Conservation (phyloP, 2,329 filamentous ascomycete species). For the Clonostachys rosea region DNA sequence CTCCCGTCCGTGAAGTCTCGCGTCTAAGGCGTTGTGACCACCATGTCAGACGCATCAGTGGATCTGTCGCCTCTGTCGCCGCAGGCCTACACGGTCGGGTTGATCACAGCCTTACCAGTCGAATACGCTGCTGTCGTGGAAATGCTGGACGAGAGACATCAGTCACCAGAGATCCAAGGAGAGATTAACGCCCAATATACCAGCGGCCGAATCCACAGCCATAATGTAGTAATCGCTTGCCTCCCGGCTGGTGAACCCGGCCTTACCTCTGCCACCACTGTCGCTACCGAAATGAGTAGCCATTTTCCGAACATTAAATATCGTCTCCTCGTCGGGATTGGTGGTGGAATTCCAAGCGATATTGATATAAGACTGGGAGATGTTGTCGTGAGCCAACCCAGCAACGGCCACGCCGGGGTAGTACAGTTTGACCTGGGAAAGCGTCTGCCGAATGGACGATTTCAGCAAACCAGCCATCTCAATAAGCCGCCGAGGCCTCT, state of each 20-base stretch:
- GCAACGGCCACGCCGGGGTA: background rate
- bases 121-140: conserved; percentile 28
- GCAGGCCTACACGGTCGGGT: conserved; percentile 30
- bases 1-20: no score
- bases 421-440: conserved; percentile 8
- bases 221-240: conserved; percentile 25
- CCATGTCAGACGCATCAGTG: no score
- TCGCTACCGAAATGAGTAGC: conserved; percentile 14
- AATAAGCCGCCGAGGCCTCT: conserved; percentile 1
- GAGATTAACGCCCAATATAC: conserved; percentile 17
- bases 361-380: conserved; percentile 30
- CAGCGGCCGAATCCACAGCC: conserved; percentile 18
- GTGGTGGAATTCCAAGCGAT: conserved; percentile 21
- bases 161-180: background rate
- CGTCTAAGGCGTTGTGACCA: no score
- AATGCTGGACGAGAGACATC: conserved; percentile 26
- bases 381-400: conserved; percentile 17
- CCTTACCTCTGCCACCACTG: conserved; percentile 12
- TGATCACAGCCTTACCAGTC: conserved; percentile 32
- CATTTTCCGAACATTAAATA: conserved; percentile 19
- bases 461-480: background rate
- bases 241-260: conserved; percentile 18
- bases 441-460: conserved; percentile 2
- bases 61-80: no score
- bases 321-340: conserved; percentile 23